Conservation (phyloP, 1,284 basidiomycete genomes). For the Malassezia equina region DNA sequence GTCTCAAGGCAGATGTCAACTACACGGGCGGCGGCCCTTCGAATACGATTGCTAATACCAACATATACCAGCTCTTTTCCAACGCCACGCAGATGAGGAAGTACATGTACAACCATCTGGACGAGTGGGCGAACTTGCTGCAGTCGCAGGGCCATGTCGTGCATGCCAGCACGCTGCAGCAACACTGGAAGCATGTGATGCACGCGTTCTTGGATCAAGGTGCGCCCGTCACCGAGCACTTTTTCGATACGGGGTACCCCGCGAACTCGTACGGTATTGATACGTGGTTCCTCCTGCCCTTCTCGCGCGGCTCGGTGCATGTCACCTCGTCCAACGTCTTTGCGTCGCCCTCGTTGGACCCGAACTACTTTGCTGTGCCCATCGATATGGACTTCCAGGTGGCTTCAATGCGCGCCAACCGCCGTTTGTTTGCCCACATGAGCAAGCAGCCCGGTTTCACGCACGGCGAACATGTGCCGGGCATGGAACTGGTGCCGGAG, state of each 20-base stretch:
- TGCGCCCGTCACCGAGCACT: slow-evolving; percentile 29
- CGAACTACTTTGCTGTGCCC: slow-evolving; percentile 46
- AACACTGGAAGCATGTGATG: slow-evolving; percentile 24
- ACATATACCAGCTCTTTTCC: slow-evolving; percentile 21
- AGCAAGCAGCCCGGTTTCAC: slow-evolving; percentile 34
- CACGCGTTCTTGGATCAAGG: slow-evolving; percentile 24
- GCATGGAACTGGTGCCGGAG: slow-evolving; percentile 31
- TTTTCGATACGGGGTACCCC: slow-evolving; percentile 35
- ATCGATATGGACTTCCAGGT: slow-evolving; percentile 48
- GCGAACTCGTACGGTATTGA: slow-evolving; percentile 29
- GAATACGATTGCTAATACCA: slow-evolving; percentile 31
- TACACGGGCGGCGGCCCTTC: slow-evolving; percentile 28
- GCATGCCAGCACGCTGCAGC: slow-evolving; percentile 18
- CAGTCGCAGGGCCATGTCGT: slow-evolving; percentile 27
- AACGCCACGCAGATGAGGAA: slow-evolving; percentile 22
- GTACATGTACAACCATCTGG: slow-evolving; percentile 25
- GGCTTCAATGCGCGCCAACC: slow-evolving; percentile 35
- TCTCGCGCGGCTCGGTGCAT: slow-evolving; percentile 28
- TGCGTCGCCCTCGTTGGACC: slow-evolving; percentile 17
- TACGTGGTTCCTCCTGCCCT: slow-evolving; percentile 35
- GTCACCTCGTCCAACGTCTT: slow-evolving; percentile 20
- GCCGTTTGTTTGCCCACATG: slow-evolving; percentile 36
- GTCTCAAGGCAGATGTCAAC: slow-evolving; percentile 20
- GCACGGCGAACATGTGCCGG: slow-evolving; percentile 47
- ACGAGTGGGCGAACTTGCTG: slow-evolving; percentile 26